These are phyloP conservation scores for Thamnidium elegans DNA, from an alignment of 192 early-diverging fungal species.

Conservation along the genomic window DNA sequence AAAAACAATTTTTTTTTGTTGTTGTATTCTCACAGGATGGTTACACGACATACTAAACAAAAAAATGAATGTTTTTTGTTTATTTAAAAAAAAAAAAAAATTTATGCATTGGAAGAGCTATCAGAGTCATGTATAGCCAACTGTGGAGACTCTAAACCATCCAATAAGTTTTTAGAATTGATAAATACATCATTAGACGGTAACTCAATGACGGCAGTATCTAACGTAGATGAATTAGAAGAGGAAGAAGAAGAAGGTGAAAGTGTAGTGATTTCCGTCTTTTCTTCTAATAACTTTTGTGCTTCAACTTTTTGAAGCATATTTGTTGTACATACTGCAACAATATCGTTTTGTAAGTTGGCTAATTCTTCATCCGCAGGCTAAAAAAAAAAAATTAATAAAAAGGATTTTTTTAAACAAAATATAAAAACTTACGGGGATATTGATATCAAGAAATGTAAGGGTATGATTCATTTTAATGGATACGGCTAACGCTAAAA, in stretches of 20 bases:
- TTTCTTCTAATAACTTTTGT: neutral
- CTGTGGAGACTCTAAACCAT: too few species aligned
- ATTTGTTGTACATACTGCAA: conserved; percentile 36
- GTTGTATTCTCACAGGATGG: too few species aligned
- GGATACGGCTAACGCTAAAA: conserved; percentile 79
- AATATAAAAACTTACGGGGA: conserved; percentile 63
- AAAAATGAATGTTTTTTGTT: too few species aligned
- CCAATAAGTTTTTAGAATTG: too few species aligned
- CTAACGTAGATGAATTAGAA: neutral
- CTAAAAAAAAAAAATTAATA: conserved; percentile 7
- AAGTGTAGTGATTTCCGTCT: neutral
- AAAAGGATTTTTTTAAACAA: neutral
- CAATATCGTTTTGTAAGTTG: conserved; percentile 36
- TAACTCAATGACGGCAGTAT: too few species aligned
- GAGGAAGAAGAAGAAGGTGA: neutral
- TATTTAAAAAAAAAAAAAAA: too few species aligned
- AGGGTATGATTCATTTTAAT: conserved; percentile 78
- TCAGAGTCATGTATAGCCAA: too few species aligned
- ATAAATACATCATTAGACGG: too few species aligned
- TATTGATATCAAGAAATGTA: conserved; percentile 36
- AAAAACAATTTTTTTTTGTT: neutral
- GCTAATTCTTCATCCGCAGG: conserved; percentile 30
- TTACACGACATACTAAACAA: too few species aligned
- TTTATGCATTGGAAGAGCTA: too few species aligned
- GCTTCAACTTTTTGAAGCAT: conserved; percentile 23